Evolutionary conservation across 1,284 basidiomycete species (phyloP).

Genomic region (Pseudozyma flocculosa): DNA sequence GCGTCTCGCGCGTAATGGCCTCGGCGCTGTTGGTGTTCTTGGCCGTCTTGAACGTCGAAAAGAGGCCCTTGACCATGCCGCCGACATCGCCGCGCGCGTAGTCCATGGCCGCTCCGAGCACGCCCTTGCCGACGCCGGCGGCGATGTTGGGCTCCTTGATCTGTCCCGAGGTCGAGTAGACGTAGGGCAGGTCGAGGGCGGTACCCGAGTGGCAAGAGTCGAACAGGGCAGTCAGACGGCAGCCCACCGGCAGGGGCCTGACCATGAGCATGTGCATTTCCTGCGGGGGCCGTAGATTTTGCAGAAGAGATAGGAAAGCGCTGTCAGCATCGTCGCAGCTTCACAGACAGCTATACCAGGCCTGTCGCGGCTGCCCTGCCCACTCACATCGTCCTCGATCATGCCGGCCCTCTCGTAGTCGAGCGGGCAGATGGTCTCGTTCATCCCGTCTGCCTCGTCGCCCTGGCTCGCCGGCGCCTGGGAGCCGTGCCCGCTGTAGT

Average conservation of each 20-base stretch:
- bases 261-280: constrained; percentile 55
- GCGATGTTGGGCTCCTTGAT: constrained; percentile 76
- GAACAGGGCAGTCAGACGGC: constrained; percentile 47
- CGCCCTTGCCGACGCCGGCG: constrained; percentile 52
- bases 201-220: constrained; percentile 58
- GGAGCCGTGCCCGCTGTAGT: constrained; percentile 56
- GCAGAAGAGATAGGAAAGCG: background rate
- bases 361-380: too few relatives aligned
- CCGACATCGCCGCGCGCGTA: constrained; percentile 76
- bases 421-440: constrained; percentile 57
- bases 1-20: constrained; percentile 68
- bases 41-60: constrained; percentile 60
- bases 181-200: constrained; percentile 56
- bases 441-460: constrained; percentile 57
- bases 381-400: constrained; percentile 54
- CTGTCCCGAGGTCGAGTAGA: constrained; percentile 86
- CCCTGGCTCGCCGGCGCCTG: constrained; percentile 54
- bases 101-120: constrained; percentile 65
- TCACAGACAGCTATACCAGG: too few relatives aligned
- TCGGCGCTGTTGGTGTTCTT: constrained; percentile 65
- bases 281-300: background rate
- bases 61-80: constrained; percentile 61
- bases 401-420: constrained; percentile 54
- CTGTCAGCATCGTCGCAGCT: too few relatives aligned
- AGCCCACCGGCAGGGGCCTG: constrained; percentile 52